Evolutionary conservation across 176 grass and related monocot genomes (phyloP).

Genomic region (Carex scoparia): DNA sequence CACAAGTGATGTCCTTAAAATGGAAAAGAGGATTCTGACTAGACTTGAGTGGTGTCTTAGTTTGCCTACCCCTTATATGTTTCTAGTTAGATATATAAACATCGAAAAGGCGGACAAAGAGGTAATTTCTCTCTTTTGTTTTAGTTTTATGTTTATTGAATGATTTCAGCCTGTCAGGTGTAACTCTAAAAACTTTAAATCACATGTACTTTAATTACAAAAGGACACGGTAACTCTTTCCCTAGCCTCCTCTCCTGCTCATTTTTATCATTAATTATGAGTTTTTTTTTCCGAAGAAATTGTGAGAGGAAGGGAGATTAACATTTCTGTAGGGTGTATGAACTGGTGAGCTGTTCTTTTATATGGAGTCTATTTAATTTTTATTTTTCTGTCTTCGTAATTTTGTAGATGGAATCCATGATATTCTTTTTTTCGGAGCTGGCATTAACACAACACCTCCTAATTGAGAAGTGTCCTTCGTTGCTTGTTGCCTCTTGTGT

Average conservation of each 20-base stretch:
- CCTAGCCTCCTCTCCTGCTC: background rate
- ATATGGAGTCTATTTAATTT: background rate
- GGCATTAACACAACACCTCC: conserved; percentile 48
- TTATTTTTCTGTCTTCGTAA: background rate
- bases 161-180: background rate
- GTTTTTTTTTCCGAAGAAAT: too few relatives aligned
- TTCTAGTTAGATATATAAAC: conserved; percentile 70
- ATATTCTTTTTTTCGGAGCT: conserved; percentile 80
- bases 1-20: conserved; percentile 59
- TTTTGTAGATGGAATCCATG: conserved; percentile 63
- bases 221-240: too few relatives aligned
- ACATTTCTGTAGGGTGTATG: background rate
- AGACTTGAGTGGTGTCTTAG: conserved; percentile 77
- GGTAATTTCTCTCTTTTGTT: conserved; percentile 24
- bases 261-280: background rate
- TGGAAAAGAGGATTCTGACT: conserved; percentile 74
- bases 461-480: conserved; percentile 39
- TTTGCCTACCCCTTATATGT: conserved; percentile 67
- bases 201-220: background rate
- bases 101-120: conserved; percentile 42
- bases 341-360: background rate
- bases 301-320: too few relatives aligned
- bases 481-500: conserved; percentile 69
- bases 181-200: background rate
- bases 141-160: conserved; percentile 10